A percentile compares a stretch with the other conserved stretches of the same genome.
Conservation (phyloP, 208 protist genomes). For the Leptomonas seymouri region DNA sequence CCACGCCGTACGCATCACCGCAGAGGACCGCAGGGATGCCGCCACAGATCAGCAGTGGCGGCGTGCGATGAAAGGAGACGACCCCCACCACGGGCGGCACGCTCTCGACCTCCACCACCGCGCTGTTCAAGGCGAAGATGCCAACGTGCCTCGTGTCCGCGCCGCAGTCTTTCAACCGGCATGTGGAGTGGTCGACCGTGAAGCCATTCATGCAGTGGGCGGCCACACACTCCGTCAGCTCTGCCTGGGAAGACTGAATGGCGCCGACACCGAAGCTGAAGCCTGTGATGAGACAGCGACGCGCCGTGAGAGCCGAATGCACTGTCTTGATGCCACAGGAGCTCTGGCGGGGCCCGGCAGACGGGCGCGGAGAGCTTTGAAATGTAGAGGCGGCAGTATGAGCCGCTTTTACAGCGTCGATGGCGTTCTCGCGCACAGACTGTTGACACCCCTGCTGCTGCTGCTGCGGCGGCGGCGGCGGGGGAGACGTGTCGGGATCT, state of each 20-base stretch:
- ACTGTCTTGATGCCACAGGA: constrained; percentile 67
- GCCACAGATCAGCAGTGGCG: constrained; percentile 40
- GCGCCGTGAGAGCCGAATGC: constrained; percentile 33
- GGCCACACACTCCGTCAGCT: constrained; percentile 53
- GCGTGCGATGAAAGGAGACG: constrained; percentile 20
- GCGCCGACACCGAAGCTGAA: constrained; percentile 68
- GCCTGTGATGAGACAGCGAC: constrained; percentile 50
- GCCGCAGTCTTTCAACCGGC: constrained; percentile 50
- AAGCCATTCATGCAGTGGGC: constrained; percentile 72
- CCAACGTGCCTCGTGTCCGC: constrained; percentile 64
- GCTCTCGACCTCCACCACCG: constrained; percentile 27
- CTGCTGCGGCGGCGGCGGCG: too few species aligned
- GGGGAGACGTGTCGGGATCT: too few species aligned
- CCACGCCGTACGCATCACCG: constrained; percentile 63
- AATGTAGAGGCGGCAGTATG: not conserved
- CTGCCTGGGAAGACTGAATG: constrained; percentile 40
- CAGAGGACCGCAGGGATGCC: constrained; percentile 47
- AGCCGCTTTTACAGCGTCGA: not conserved
- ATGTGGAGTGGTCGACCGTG: constrained; percentile 54
- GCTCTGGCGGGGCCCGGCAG: constrained; percentile 7
- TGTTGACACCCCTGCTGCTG: too few species aligned
- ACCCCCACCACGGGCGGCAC: constrained; percentile 52
- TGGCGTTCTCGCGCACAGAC: not conserved
- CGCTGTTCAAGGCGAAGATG: constrained; percentile 61
- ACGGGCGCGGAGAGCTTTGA: not conserved